Percentiles rank a stretch among this genome's conserved stretches.
Evolutionary conservation across 1,284 basidiomycete species (phyloP).

Genomic region (Puccinia polysora): DNA sequence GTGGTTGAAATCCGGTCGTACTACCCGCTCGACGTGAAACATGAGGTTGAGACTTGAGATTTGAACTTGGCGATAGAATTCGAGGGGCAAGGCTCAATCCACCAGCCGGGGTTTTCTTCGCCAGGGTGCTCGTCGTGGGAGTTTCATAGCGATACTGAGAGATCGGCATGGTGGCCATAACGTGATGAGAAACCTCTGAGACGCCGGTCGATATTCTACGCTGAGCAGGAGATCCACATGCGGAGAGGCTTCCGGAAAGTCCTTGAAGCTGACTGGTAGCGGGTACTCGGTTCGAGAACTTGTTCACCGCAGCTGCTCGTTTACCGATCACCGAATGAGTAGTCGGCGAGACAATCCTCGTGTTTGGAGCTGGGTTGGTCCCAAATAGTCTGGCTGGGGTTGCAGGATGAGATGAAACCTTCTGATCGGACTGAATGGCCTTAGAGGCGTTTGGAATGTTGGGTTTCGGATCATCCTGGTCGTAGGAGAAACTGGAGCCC

Average conservation of each 20-base stretch:
- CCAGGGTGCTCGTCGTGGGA: slow-evolving; percentile 39
- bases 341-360: slow-evolving; percentile 26
- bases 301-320: slow-evolving; percentile 23
- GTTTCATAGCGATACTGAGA: slow-evolving; percentile 35
- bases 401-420: neutral
- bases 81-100: neutral
- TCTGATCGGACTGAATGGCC: slow-evolving; percentile 3
- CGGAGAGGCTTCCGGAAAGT: slow-evolving; percentile 11
- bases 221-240: slow-evolving; percentile 21
- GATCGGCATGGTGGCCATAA: no score
- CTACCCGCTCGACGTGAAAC: slow-evolving; percentile 25
- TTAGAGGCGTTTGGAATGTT: neutral
- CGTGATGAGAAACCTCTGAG: no score
- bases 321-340: slow-evolving; percentile 38
- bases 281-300: slow-evolving; percentile 40
- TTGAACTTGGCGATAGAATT: neutral
- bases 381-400: neutral
- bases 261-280: slow-evolving; percentile 13
- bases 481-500: slow-evolving; percentile 30
- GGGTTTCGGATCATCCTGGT: slow-evolving; percentile 36
- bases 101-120: slow-evolving; percentile 14
- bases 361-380: slow-evolving; percentile 12
- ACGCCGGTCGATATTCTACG: neutral
- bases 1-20: neutral
- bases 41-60: neutral